Evolutionary conservation across 495 filamentous ascomycete genomes (phyloP), one percentile per base, ranked within the genome.

Genomic region (Penicillium crystallinum): DNA sequence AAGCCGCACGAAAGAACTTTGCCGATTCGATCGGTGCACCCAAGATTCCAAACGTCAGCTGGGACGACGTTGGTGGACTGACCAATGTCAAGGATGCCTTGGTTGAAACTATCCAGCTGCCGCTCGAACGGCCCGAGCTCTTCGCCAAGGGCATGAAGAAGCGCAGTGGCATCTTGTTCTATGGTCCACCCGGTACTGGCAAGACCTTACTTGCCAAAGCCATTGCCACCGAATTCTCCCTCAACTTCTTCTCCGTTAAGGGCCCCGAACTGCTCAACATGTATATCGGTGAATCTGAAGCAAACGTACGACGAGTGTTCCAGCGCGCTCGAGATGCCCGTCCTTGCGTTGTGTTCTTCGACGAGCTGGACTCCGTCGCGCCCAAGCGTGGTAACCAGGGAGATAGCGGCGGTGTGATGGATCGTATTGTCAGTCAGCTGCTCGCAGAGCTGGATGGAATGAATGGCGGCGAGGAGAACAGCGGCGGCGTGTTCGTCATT

Each of bases 111-210:
- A 97, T 99, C 46, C 91, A 96, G 61, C 77, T 97, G 27, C 93
- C 93, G 0, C 81, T 97, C 6, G 87, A 95, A 56, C 80, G 91
- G 8, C 95, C 93, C 4, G 95, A 97, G 63, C 77, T 99, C 5
- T 99, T 99, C 62, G 91, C 91, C 30, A 92, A 91, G 72, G 95
- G 95, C 39, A 95, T 99, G 90, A 97, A 97, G 78, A 97, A 97
- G 72, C 88, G 93, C 34, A 93, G 88, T 51, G 93, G 93, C 61
- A 97, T 99, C 54, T 73, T 99, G 52, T 97, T 99, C 75, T 97
- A 99, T 61, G 93, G 93, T 0, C 95, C 95, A 7, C 93, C 93
- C 0, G 93, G 93, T 47, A 97, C 95, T 4, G 93, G 93, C 29
- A 99, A 99, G 73, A 99, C 93, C 0, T 73, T 99, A 19, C 81